phyloP scores from a whole-genome alignment of 306 rosid species.

The Vigna mungo region DNA sequence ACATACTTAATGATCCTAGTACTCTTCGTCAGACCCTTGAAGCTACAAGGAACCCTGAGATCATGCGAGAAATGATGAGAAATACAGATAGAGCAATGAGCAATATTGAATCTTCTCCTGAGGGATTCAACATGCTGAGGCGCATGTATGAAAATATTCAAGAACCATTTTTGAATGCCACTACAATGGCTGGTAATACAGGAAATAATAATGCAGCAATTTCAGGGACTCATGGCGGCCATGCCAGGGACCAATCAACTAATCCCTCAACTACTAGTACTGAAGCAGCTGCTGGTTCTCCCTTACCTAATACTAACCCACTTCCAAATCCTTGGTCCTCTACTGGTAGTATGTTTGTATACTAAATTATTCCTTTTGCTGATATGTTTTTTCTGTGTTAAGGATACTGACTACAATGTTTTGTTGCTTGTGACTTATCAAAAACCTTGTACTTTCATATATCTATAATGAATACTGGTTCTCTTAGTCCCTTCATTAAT shows the following conservation, averaged over 20 bases:
- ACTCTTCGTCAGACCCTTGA: constrained; percentile 87
- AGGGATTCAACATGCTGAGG: constrained; percentile 93
- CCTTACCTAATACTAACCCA: constrained; percentile 82
- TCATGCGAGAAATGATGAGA: constrained; percentile 97
- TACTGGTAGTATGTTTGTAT: constrained; percentile 61
- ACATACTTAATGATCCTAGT: constrained; percentile 85
- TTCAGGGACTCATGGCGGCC: constrained; percentile 59
- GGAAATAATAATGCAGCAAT: constrained; percentile 63
- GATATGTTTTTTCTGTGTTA: neutral
- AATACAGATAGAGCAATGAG: constrained; percentile 95
- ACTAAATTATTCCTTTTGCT: neutral
- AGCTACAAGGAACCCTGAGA: constrained; percentile 92
- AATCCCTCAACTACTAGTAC: constrained; percentile 61
- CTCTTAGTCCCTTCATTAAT: neutral
- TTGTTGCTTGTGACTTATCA: constrained; percentile 9
- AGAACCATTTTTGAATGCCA: constrained; percentile 91
- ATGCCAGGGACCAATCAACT: constrained; percentile 54
- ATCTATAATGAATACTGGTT: neutral
- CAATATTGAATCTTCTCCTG: constrained; percentile 90
- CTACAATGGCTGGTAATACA: constrained; percentile 79
- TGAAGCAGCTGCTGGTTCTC: constrained; percentile 56
- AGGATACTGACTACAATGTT: constrained; percentile 27
- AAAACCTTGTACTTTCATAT: neutral
- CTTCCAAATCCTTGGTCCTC: constrained; percentile 93
- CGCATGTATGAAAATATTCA: constrained; percentile 95